Evolutionary conservation across 768 basidiomycete genomes (phyloP).

Genomic region (Cytidiella melzeri): DNA sequence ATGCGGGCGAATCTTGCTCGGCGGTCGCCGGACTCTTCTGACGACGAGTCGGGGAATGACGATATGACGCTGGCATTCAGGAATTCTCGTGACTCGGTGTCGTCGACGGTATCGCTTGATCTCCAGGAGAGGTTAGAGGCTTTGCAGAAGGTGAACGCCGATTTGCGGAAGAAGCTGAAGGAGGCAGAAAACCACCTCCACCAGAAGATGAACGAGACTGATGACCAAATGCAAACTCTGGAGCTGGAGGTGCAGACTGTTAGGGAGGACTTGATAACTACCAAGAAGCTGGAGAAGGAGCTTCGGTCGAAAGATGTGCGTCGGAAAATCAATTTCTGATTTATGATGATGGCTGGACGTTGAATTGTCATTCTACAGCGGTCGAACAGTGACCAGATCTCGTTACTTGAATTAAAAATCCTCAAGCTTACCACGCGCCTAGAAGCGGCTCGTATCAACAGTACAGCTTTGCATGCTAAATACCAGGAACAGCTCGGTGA

Average conservation of each 20-base stretch:
- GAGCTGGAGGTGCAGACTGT: slow-evolving; percentile 74
- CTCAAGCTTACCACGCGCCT: slow-evolving; percentile 67
- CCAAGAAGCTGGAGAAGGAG: slow-evolving; percentile 92
- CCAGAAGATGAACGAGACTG: slow-evolving; percentile 66
- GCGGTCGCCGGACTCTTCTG: slow-evolving; percentile 27
- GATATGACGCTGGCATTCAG: slow-evolving; percentile 49
- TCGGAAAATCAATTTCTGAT: slow-evolving; percentile 12
- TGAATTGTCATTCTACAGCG: slow-evolving; percentile 43
- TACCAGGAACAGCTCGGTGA: slow-evolving; percentile 84
- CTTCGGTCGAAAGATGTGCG: slow-evolving; percentile 77
- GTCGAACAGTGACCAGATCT: slow-evolving; percentile 59
- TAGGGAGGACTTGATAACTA: slow-evolving; percentile 65
- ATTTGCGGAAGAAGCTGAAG: slow-evolving; percentile 65
- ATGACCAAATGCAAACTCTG: slow-evolving; percentile 77
- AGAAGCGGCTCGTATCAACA: slow-evolving; percentile 66
- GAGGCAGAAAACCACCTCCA: slow-evolving; percentile 70
- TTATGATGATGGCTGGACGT: no score
- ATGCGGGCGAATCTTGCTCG: background rate
- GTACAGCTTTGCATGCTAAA: slow-evolving; percentile 75
- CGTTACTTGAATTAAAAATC: slow-evolving; percentile 71
- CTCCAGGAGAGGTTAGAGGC: slow-evolving; percentile 69
- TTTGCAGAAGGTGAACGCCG: slow-evolving; percentile 65
- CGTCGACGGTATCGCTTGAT: slow-evolving; percentile 66
- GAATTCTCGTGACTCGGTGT: slow-evolving; percentile 48
- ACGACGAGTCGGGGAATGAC: slow-evolving; percentile 49